Conservation (phyloP, 1,284 basidiomycete species). For the Ceratobasidium sp. region DNA sequence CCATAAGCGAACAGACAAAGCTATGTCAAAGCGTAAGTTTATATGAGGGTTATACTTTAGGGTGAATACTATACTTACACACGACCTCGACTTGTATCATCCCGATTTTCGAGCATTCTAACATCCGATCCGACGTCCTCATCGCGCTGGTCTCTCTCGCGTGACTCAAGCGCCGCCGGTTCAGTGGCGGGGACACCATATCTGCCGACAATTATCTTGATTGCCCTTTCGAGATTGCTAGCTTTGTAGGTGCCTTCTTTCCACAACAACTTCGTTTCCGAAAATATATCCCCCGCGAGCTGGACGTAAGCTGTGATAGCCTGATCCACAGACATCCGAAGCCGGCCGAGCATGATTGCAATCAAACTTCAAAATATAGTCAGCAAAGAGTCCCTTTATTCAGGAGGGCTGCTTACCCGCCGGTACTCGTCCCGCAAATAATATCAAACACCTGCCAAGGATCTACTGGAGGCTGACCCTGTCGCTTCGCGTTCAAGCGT, state of each 20-base stretch:
- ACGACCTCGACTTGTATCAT: neutral
- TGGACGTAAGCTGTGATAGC: slow-evolving; percentile 7
- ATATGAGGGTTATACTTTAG: no score
- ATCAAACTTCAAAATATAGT: slow-evolving; percentile 49
- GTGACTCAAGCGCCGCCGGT: neutral
- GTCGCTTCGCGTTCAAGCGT: neutral
- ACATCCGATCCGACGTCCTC: neutral
- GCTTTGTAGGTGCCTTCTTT: slow-evolving; percentile 23
- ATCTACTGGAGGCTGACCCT: neutral
- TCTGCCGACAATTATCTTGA: slow-evolving; percentile 19
- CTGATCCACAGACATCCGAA: slow-evolving; percentile 46
- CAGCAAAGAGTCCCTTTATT: neutral
- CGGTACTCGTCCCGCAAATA: slow-evolving; percentile 45
- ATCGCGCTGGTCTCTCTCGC: neutral
- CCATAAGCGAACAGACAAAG: slow-evolving; percentile 14
- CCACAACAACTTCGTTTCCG: slow-evolving; percentile 13
- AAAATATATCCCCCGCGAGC: slow-evolving; percentile 8
- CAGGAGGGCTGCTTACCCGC: slow-evolving; percentile 26
- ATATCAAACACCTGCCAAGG: slow-evolving; percentile 37
- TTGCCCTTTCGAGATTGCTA: neutral
- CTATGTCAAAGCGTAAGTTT: neutral
- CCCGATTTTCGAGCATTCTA: neutral
- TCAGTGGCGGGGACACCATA: neutral
- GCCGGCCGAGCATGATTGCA: slow-evolving; percentile 54
- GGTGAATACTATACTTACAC: neutral